These are phyloP conservation scores for Prinsepia uniflora DNA, from an alignment of 306 rosid species.

Conservation along the genomic window DNA sequence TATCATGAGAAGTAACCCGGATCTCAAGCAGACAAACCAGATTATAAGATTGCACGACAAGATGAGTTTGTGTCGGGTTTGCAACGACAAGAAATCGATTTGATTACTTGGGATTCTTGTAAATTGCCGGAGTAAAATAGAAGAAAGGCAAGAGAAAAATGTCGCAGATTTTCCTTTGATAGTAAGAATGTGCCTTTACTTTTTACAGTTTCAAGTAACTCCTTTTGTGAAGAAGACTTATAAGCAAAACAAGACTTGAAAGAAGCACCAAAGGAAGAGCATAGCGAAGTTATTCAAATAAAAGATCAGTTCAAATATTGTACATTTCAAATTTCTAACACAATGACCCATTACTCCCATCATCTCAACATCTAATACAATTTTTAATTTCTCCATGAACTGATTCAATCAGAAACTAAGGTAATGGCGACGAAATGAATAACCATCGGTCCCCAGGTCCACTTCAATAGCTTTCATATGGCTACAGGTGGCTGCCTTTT, in stretches of 20 bases:
- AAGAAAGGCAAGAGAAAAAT: not conserved
- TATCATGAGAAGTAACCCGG: not conserved
- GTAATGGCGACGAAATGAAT: not conserved
- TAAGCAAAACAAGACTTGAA: not conserved
- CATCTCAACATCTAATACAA: not conserved
- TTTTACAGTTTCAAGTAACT: not conserved
- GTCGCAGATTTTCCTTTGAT: not conserved
- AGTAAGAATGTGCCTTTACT: not conserved
- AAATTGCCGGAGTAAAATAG: too few species aligned
- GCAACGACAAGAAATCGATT: not conserved
- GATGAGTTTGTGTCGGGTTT: not conserved
- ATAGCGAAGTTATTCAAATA: not conserved
- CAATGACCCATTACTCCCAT: not conserved
- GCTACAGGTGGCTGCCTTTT: not conserved
- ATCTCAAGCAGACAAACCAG: not conserved
- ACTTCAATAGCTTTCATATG: not conserved
- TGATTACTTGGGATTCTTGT: not conserved
- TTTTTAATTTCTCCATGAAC: slow-evolving; percentile 8
- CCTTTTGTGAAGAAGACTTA: not conserved
- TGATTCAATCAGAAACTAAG: not conserved
- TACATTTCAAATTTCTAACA: slow-evolving; percentile 18
- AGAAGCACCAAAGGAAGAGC: not conserved
- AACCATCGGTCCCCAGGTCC: not conserved
- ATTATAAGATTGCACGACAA: not conserved
- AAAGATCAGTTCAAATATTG: not conserved